Evolutionary conservation across 768 basidiomycete species (phyloP).

Genomic region (Russula griseocarnosa): DNA sequence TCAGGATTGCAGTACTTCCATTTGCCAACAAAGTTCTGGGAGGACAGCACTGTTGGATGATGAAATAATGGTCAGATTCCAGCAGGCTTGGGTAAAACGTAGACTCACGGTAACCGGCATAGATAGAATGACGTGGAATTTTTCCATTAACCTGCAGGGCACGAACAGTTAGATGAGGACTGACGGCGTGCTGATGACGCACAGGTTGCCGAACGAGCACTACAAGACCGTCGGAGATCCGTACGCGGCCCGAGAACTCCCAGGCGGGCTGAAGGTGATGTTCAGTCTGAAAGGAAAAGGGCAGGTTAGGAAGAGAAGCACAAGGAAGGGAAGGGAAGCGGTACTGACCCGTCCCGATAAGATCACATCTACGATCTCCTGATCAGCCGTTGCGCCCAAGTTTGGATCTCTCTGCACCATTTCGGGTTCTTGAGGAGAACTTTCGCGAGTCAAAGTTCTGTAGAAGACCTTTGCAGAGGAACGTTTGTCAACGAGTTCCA

Average conservation of each 20-base stretch:
- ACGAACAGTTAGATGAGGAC: background rate
- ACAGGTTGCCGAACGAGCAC: conserved; percentile 21
- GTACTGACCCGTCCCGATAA: conserved; percentile 23
- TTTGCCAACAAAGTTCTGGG: conserved; percentile 27
- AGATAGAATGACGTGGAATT: conserved; percentile 12
- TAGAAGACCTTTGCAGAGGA: conserved; percentile 17
- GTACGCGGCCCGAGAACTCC: conserved; percentile 25
- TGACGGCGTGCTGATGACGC: background rate
- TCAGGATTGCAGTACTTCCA: conserved; percentile 18
- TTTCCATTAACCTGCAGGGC: conserved; percentile 1
- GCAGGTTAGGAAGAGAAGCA: background rate
- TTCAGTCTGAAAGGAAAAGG: conserved; percentile 14
- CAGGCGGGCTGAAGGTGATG: conserved; percentile 8
- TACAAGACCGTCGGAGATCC: conserved; percentile 26
- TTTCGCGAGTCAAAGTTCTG: conserved; percentile 15
- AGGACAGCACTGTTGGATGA: conserved; percentile 23
- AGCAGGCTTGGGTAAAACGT: background rate
- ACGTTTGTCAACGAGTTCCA: conserved; percentile 8
- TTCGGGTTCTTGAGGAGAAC: background rate
- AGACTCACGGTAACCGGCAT: conserved; percentile 23
- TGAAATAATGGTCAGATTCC: background rate
- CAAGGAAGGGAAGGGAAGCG: background rate
- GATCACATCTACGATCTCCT: conserved; percentile 24
- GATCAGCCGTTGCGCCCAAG: background rate
- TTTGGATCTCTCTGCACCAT: conserved; percentile 7